Evolutionary conservation across 2,329 filamentous ascomycete species (phyloP).

Genomic region (Diplodia intermedia): DNA sequence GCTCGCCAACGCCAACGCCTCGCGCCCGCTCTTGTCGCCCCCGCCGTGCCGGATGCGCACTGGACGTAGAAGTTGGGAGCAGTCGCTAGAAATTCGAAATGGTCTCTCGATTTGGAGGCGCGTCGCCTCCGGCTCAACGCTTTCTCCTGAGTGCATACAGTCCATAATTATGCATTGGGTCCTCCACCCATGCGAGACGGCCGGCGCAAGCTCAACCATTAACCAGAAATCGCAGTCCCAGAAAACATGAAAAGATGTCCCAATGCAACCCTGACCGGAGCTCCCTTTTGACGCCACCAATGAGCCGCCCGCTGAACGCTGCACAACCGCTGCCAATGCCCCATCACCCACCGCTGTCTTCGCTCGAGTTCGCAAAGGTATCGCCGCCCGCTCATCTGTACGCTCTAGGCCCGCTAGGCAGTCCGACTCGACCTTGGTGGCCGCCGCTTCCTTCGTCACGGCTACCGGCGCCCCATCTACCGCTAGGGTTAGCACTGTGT

Average conservation of each 20-base stretch:
- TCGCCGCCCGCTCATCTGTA: conserved; percentile 10
- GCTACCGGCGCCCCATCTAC: conserved; percentile 27
- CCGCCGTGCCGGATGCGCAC: no score
- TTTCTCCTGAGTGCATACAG: conserved; percentile 17
- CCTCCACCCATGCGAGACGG: conserved; percentile 4
- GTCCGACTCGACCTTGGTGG: conserved; percentile 9
- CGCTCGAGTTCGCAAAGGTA: conserved; percentile 7
- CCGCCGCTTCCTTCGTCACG: conserved; percentile 12
- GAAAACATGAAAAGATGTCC: conserved; percentile 22
- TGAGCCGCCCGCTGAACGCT: conserved; percentile 31
- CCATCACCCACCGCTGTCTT: background rate
- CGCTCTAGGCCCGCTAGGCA: conserved; percentile 32
- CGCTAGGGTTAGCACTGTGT: conserved; percentile 25
- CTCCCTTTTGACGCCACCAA: conserved; percentile 30
- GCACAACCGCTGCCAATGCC: conserved; percentile 16
- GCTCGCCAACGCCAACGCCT: background rate
- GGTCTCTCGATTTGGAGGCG: conserved; percentile 8
- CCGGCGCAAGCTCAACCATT: conserved; percentile 13
- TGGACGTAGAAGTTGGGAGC: background rate
- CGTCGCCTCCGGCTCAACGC: background rate
- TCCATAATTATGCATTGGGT: conserved; percentile 11
- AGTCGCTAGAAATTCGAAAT: background rate
- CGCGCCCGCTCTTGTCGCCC: background rate
- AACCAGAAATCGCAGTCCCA: conserved; percentile 23
- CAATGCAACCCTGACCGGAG: conserved; percentile 14